Evolutionary conservation across 129 eudicot genomes (phyloP), one percentile per base, ranked within the genome.

Genomic region (Chrysanthemum seticuspe): DNA sequence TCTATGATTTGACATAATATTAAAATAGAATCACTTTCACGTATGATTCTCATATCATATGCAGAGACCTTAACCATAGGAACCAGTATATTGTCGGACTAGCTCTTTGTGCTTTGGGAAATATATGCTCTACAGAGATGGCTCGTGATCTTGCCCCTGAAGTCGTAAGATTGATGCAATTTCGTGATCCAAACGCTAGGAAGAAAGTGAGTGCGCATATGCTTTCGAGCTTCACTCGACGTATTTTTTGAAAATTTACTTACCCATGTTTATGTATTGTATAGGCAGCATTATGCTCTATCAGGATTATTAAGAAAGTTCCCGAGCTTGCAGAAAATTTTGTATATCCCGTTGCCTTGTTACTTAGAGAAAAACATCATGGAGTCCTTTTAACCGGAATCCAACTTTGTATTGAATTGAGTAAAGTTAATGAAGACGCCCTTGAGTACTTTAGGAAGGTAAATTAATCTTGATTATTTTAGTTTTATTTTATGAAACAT

Each of bases 131-230:
- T 65, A 94, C 96, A 67, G 98, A 89, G 77, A 89, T 93, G 96
- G 98, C 98, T 62, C 90, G 98, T 74, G 98, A 93, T 82, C 98
- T 93, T 69, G 96, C 95, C 2, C 92, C 96, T 70, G 95, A 93
- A 85, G 98, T 93, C 34, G 98, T 87, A 83, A 75, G 92, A 75
- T 79, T 93, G 78, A 87, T 93, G 65, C 90, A 87, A 71, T 89
- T 93, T 73, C 83, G 95, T 72, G 95, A 93, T 87, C 98, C 98
- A 78, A 87, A 93, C 75, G 82, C 89, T 76, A 87, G 96, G 76
- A 93, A 93, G 90, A 93, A 93, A 81, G 92, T 93, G 83, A 89
- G 91, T 50, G 54, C 14, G 34, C 50, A 31, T 34, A 1, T 63
- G 4, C 14, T 29, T 23, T 61, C 44, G 8, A 13, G 58, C 18